A percentile compares a stretch with the other conserved stretches of the same genome.
These are phyloP conservation scores for Discostella stelligeroides DNA, from an alignment of 108 stramenopile genomes.

Conservation along the genomic window DNA sequence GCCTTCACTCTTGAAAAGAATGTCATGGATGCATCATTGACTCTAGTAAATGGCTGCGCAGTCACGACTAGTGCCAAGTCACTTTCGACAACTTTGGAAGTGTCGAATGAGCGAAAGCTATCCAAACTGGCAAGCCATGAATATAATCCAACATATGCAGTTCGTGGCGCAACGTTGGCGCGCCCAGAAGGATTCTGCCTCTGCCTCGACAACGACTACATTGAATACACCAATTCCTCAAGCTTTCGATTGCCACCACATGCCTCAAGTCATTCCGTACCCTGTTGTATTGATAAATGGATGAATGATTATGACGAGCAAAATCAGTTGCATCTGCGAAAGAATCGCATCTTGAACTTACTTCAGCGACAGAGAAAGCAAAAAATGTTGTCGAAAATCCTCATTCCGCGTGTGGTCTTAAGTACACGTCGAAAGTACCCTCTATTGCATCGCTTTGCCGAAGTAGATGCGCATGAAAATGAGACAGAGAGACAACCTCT, in stretches of 20 bases:
- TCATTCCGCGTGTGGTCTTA: slow-evolving; percentile 40
- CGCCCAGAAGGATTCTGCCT: slow-evolving; percentile 82
- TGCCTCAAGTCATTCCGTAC: slow-evolving; percentile 3
- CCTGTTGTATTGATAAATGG: slow-evolving; percentile 26
- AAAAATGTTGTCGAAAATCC: slow-evolving; percentile 15
- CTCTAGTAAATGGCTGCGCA: not conserved
- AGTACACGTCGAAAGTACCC: slow-evolving; percentile 40
- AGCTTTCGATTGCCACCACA: slow-evolving; percentile 14
- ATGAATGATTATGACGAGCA: slow-evolving; percentile 21
- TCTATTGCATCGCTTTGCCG: slow-evolving; percentile 37
- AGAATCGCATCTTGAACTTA: not conserved
- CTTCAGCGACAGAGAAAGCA: slow-evolving; percentile 17
- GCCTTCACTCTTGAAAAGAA: slow-evolving; percentile 1
- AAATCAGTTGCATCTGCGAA: not conserved
- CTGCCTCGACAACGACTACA: slow-evolving; percentile 60
- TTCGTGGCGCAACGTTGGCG: slow-evolving; percentile 76
- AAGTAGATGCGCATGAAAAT: slow-evolving; percentile 27
- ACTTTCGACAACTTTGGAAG: slow-evolving; percentile 8
- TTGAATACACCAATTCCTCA: slow-evolving; percentile 4
- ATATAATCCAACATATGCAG: slow-evolving; percentile 62
- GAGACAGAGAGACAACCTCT: not conserved
- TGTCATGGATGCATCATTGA: slow-evolving; percentile 4
- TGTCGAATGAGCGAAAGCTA: slow-evolving; percentile 3
- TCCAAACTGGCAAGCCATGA: slow-evolving; percentile 19
- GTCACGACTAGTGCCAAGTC: not conserved